These are phyloP conservation scores for Mortierella hygrophila DNA, from an alignment of 192 early-diverging fungal species.

Conservation along the genomic window DNA sequence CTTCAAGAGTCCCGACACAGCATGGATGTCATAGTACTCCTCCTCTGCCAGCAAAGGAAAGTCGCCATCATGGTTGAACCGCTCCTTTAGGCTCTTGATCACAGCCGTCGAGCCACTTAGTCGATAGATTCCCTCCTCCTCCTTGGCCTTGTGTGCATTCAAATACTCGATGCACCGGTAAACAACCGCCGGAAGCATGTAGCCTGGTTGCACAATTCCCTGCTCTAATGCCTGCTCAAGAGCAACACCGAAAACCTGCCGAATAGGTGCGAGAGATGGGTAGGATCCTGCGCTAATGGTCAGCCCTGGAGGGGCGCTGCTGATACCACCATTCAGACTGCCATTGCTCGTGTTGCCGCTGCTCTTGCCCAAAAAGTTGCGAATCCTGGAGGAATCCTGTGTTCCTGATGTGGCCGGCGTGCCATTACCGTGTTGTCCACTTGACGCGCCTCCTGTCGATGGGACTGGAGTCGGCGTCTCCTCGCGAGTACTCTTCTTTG, in stretches of 20 bases:
- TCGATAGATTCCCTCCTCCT: slow-evolving; percentile 97
- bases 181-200: slow-evolving; percentile 92
- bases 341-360: background rate
- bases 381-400: slow-evolving; percentile 24
- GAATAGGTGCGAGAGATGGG: slow-evolving; percentile 14
- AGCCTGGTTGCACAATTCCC: slow-evolving; percentile 80
- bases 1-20: slow-evolving; percentile 92
- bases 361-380: slow-evolving; percentile 31
- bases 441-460: background rate
- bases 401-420: background rate
- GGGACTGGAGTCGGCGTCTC: slow-evolving; percentile 9
- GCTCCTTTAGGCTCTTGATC: slow-evolving; percentile 82
- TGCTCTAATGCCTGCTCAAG: slow-evolving; percentile 85
- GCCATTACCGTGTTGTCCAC: slow-evolving; percentile 3
- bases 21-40: slow-evolving; percentile 90
- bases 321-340: background rate
- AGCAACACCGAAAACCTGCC: slow-evolving; percentile 86
- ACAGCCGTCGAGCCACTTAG: slow-evolving; percentile 81
- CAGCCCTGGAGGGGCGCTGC: background rate
- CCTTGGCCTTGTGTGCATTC: slow-evolving; percentile 87
- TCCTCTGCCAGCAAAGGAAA: slow-evolving; percentile 71
- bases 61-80: slow-evolving; percentile 89
- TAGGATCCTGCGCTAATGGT: background rate
- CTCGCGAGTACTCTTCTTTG: slow-evolving; percentile 40
- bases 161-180: slow-evolving; percentile 97